Evolutionary conservation across 768 basidiomycete species (phyloP), one percentile per base, ranked within the genome.

Genomic region (Neoboletus magnificus): DNA sequence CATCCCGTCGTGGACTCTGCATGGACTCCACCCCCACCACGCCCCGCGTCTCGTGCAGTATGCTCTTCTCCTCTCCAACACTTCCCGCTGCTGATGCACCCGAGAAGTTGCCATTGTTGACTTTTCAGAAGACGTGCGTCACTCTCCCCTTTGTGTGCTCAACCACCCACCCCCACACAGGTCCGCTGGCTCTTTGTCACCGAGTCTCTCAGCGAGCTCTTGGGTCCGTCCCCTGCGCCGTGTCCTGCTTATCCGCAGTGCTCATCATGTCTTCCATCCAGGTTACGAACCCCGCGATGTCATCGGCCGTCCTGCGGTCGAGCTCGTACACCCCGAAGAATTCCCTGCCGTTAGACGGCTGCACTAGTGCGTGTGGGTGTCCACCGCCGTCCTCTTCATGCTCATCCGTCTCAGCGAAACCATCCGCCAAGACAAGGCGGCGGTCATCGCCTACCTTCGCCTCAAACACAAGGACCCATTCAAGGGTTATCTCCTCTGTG

Each of bases 291-390:
- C 87, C 9, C 74, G 76, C 49, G 89, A 91, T 62, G 77, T 91
- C 57, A 76, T 87, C 51, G 86, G 86, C 3, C 77, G 74, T 33
- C 81, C 88, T 4, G 87, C 85, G 3, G 74, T 91, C 42, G 82
- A 88, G 51, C 84, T 91, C 57, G 87, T 89, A 29, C 90, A 92
- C 66, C 89, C 89, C 2, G 90, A 91, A 49, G 89, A 92, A 66
- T 84, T 84, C 61, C 68, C 78, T 29, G 78, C 82, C 35, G 81
- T 86, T n/a, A 80, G 80, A 63, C 76, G 78, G 56, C 73, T 90
- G 39, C 90, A 91, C 68, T 87, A 87, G 87, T 89, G 61, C 40
- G 58, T 50, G 10, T 33, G n/a, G 30, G 15, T 43, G 33, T 25
- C 42, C 41, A 22, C 12, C 46, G 4, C 45, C 52, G 11, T 50